These are phyloP conservation scores for Acacia melanoxylon DNA, from an alignment of 306 rosid genomes.

Conservation along the genomic window DNA sequence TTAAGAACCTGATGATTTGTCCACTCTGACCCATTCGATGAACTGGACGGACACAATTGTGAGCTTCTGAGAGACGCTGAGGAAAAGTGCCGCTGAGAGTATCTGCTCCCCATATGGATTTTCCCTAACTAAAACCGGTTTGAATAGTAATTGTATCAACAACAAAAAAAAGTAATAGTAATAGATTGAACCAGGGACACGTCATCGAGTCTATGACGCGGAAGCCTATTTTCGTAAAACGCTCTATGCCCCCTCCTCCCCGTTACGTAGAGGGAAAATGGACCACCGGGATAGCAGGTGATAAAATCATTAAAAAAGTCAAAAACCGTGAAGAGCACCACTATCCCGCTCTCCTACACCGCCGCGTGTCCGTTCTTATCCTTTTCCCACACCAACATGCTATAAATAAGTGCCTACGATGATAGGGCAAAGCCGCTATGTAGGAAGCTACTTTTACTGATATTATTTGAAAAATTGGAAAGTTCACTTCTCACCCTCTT, in stretches of 20 bases:
- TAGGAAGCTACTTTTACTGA: neutral
- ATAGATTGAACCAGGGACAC: neutral
- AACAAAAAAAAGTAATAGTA: neutral
- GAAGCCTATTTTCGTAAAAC: constrained; percentile 5
- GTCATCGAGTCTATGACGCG: neutral
- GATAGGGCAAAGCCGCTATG: neutral
- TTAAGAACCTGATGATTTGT: no score
- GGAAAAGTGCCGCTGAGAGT: no score
- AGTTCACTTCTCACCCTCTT: no score
- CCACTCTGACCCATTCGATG: no score
- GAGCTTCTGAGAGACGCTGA: no score
- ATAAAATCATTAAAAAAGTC: constrained; percentile 25
- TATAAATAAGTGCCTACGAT: constrained; percentile 24
- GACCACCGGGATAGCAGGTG: neutral
- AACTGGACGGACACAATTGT: no score
- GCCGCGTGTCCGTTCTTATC: constrained; percentile 69
- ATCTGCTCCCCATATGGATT: no score
- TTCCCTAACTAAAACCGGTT: no score
- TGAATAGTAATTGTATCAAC: no score
- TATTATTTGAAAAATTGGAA: neutral
- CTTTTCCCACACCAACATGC: constrained; percentile 33
- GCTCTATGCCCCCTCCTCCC: neutral
- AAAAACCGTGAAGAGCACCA: constrained; percentile 34
- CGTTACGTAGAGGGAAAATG: neutral
- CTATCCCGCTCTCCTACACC: neutral